Evolutionary conservation across 1,284 basidiomycete species (phyloP).

Genomic region (Moesziomyces globuligerus): DNA sequence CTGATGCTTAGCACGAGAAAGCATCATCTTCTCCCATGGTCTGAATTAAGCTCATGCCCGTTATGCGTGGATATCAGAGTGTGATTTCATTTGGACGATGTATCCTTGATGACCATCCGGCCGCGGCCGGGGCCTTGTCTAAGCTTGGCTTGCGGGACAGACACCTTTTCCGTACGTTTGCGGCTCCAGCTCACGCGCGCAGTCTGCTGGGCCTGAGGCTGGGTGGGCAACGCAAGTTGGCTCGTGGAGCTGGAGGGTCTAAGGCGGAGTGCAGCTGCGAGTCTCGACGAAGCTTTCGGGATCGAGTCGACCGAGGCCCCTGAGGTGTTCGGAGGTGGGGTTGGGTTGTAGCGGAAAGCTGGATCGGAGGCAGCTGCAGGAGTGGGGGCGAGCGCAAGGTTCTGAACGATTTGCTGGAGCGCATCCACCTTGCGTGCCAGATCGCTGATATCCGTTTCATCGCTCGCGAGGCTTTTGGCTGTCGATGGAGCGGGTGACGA

Average conservation of each 20-base stretch:
- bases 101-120: conserved; percentile 26
- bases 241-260: conserved; percentile 1
- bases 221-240: not conserved
- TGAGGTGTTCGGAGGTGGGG: not conserved
- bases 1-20: no score
- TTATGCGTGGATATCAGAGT: no score
- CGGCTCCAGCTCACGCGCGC: conserved; percentile 33
- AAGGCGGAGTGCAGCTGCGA: conserved; percentile 1
- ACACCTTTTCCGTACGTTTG: conserved; percentile 32
- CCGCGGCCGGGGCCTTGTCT: conserved; percentile 39
- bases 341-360: conserved; percentile 11
- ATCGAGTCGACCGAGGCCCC: not conserved
- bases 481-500: not conserved
- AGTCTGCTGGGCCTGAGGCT: not conserved
- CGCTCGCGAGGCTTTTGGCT: not conserved
- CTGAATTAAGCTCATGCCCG: no score
- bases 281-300: not conserved
- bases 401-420: conserved; percentile 20
- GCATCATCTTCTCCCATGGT: no score
- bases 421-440: conserved; percentile 25
- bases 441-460: not conserved
- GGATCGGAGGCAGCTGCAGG: not conserved
- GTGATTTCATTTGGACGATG: conserved; percentile 1
- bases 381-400: not conserved
- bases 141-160: conserved; percentile 31